A percentile compares a stretch with the other conserved stretches of the same genome.
phyloP scores from a whole-genome alignment of 306 rosid genomes.

The Bauhinia variegata region DNA sequence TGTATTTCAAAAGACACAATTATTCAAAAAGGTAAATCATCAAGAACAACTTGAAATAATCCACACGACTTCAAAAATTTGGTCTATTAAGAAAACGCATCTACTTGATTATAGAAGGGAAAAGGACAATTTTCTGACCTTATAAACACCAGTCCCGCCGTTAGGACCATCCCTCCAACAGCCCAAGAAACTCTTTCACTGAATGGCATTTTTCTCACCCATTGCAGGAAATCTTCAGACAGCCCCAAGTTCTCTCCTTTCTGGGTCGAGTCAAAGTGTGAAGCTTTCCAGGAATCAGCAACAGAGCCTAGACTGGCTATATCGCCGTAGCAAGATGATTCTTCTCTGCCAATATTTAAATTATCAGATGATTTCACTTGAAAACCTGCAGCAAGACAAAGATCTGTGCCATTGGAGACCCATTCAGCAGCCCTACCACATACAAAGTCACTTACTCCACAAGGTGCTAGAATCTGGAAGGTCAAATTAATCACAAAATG shows the following conservation, averaged over 20 bases:
- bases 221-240: slow-evolving; percentile 63
- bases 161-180: slow-evolving; percentile 90
- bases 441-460: slow-evolving; percentile 93
- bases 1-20: slow-evolving; percentile 5
- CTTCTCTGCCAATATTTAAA: slow-evolving; percentile 38
- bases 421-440: slow-evolving; percentile 95
- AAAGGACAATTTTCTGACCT: slow-evolving; percentile 55
- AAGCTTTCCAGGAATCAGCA: slow-evolving; percentile 75
- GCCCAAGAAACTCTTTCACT: slow-evolving; percentile 89
- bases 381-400: slow-evolving; percentile 89
- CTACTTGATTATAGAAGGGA: slow-evolving; percentile 24
- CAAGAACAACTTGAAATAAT: slow-evolving; percentile 7
- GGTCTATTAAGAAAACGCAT: slow-evolving; percentile 3
- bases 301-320: slow-evolving; percentile 72
- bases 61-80: not conserved
- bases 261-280: slow-evolving; percentile 45
- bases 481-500: slow-evolving; percentile 42
- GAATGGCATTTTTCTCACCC: slow-evolving; percentile 63
- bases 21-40: not conserved
- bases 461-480: slow-evolving; percentile 84
- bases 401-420: slow-evolving; percentile 92
- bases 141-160: slow-evolving; percentile 74
- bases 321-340: slow-evolving; percentile 77
- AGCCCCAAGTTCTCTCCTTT: slow-evolving; percentile 42
- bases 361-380: slow-evolving; percentile 53